These are phyloP conservation scores for Neohortaea acidophila DNA, from an alignment of 495 filamentous ascomycete genomes.

Conservation along the genomic window DNA sequence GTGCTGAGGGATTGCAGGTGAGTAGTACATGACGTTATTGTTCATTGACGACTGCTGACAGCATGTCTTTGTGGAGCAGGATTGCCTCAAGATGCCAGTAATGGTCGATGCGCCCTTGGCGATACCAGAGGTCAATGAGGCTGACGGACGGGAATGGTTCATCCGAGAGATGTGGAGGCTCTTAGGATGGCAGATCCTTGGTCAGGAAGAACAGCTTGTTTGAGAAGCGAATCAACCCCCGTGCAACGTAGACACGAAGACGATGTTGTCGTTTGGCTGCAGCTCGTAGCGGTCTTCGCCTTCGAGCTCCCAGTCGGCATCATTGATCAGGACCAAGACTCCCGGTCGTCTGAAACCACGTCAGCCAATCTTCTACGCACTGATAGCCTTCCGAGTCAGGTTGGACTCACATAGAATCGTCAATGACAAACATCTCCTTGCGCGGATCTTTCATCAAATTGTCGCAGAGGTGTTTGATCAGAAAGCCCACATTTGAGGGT, in stretches of 20 bases:
- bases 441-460: conserved; percentile 74
- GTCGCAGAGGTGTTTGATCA: conserved; percentile 67
- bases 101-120: conserved; percentile 5
- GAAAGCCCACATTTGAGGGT: conserved; percentile 53
- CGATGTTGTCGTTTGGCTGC: conserved; percentile 65
- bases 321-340: conserved; percentile 95
- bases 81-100: conserved; percentile 23
- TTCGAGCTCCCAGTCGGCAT: conserved; percentile 96
- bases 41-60: no score
- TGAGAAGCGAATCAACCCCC: conserved; percentile 40
- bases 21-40: no score
- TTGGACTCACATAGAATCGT: conserved; percentile 64
- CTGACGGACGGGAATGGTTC: conserved; percentile 24
- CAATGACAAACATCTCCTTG: conserved; percentile 78
- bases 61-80: no score
- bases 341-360: conserved; percentile 57
- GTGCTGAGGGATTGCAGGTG: conserved; percentile 18
- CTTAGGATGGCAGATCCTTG: background rate
- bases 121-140: conserved; percentile 18
- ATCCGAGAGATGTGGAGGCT: background rate
- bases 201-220: background rate
- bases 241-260: conserved; percentile 97
- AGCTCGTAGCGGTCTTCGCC: conserved; percentile 82
- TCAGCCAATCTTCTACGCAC: background rate
- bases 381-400: conserved; percentile 7